Base-by-base conservation (phyloP, 1,139 yeast genomes). In the Suhomyces wounanorum region DNA sequence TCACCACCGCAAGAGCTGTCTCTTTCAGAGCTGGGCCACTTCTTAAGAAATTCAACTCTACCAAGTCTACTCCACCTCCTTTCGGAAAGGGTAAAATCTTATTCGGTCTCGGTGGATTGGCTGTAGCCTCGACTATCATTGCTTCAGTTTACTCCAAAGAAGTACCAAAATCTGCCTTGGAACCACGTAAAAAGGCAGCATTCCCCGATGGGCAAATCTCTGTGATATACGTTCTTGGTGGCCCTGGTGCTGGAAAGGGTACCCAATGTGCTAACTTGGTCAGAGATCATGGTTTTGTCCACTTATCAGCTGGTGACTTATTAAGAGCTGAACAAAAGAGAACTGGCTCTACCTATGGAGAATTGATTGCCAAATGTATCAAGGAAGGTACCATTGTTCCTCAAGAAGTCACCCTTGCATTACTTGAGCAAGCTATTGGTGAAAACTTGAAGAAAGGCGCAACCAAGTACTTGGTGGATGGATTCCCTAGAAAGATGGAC, bases 401-500 rank as follows among this genome's bases (percentile, higher is more conserved):
- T 9, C 97, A 92, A 72, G 97, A 92, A 66, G 88, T 94, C 48
- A 94, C 99, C 1, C 79, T 94, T 61, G 94, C 91, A 0, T 74
- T 94, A 54, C 77, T 94, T 63, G 82, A 86, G 61, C 85, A 87
- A 56, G 96, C 97, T 11, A 91, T 94, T 70, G 65, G 73, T 47
- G 85, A 80, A 36, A 74, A 79, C 47, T 65, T 70, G 50, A 62
- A 67, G 14, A 64, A 74, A 35, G 96, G 96, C 1, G 64, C 67
- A 36, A 70, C 65, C 49, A 78, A 78, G 51, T 94, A 92, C 67
- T 74, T 94, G 62, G 83, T 94, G 50, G 99, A 94, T 68, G 99
- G 99, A 1, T 94, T 94, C 81, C 99, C 99, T 39, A 82, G 99
- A 67, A 90, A 92, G 68, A 92, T 94, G 97, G 99, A 94, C 72